Conservation (phyloP, 345 rosid genomes). For the Populus tremula region DNA sequence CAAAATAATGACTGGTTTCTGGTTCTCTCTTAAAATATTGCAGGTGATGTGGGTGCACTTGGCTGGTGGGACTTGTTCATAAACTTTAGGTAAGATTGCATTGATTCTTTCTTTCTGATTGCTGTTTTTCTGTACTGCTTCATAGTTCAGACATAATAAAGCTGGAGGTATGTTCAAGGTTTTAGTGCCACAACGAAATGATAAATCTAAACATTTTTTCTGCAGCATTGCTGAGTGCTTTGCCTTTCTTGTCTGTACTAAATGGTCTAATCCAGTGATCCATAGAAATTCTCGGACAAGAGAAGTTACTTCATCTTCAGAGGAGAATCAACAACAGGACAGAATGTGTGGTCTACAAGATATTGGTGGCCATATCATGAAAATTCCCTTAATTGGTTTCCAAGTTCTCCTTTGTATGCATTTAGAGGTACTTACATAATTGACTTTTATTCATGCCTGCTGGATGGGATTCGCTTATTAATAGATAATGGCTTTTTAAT, state of each 20-base stretch:
- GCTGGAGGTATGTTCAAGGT: constrained; percentile 1
- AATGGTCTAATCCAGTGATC: constrained; percentile 90
- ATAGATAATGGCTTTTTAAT: constrained; percentile 27
- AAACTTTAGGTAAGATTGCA: constrained; percentile 65
- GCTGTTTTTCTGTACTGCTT: not conserved
- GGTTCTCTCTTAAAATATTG: constrained; percentile 17
- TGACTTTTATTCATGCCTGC: constrained; percentile 9
- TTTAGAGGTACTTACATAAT: constrained; percentile 59
- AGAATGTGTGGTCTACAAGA: constrained; percentile 76
- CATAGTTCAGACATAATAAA: not conserved
- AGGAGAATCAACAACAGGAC: constrained; percentile 58
- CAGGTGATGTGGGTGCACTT: constrained; percentile 90
- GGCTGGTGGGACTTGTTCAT: constrained; percentile 97
- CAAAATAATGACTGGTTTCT: constrained; percentile 9
- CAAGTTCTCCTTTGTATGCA: constrained; percentile 91
- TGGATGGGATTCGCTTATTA: constrained; percentile 25
- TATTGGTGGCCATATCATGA: constrained; percentile 93
- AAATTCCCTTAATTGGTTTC: constrained; percentile 78
- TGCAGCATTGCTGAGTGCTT: constrained; percentile 94
- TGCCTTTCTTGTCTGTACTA: constrained; percentile 90
- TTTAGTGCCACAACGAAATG: constrained; percentile 20
- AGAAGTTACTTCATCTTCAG: constrained; percentile 62
- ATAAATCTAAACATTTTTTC: constrained; percentile 23
- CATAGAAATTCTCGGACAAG: constrained; percentile 55
- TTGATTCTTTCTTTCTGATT: constrained; percentile 7